Evolutionary conservation across 192 early-diverging fungal genomes (phyloP).

Genomic region (Allomyces macrogynus): DNA sequence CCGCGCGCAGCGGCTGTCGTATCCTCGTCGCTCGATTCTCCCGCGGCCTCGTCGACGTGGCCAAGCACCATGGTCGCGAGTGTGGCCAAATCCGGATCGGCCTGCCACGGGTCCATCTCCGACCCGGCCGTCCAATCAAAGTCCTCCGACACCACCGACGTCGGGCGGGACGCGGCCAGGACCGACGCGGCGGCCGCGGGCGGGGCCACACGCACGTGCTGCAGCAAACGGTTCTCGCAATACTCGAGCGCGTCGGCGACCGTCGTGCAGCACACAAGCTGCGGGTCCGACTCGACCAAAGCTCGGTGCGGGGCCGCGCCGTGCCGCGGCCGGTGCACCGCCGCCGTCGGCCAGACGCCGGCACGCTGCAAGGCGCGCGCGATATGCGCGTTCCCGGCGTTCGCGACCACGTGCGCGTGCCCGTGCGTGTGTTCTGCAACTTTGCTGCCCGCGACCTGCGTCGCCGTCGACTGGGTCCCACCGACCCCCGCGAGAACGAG

Average conservation of each 20-base stretch:
- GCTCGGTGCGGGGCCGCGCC: not conserved
- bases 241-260: conserved; percentile 77
- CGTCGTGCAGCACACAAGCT: conserved; percentile 56
- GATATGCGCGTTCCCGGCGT: conserved; percentile 1
- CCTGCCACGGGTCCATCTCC: not conserved
- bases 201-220: conserved; percentile 46
- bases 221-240: conserved; percentile 76
- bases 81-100: not conserved
- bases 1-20: conserved; percentile 15
- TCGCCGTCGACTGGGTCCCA: conserved; percentile 28
- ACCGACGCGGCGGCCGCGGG: conserved; percentile 12
- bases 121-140: not conserved
- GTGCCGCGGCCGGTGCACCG: conserved; percentile 10
- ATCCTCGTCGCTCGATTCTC: not conserved
- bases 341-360: not conserved
- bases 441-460: not conserved
- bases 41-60: conserved; percentile 12
- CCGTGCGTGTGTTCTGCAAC: not conserved
- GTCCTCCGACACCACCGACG: not conserved
- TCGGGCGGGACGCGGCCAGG: conserved; percentile 6
- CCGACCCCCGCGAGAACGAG: conserved; percentile 59
- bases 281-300: conserved; percentile 14
- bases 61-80: conserved; percentile 13
- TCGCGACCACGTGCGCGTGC: not conserved
- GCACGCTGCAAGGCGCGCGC: conserved; percentile 1